phyloP scores from a whole-genome alignment of 2,329 filamentous ascomycete species.

The Chaetomiaceae sp. region DNA sequence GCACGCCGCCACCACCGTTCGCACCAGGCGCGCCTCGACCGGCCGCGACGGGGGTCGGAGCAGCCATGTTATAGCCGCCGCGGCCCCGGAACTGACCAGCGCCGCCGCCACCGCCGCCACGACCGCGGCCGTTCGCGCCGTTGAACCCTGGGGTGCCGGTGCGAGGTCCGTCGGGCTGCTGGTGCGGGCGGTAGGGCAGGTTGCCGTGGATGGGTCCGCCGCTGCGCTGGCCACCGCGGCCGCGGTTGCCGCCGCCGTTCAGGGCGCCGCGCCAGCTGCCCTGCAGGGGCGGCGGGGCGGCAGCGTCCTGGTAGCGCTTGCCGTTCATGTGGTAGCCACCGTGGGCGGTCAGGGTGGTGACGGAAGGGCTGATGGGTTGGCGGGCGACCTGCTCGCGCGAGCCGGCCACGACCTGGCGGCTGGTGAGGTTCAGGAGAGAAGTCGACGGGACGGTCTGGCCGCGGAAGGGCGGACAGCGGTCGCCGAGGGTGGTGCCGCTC shows the following conservation, averaged over 20 bases:
- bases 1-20: neutral
- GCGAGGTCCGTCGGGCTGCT: constrained; percentile 13
- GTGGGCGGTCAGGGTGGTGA: constrained; percentile 46
- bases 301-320: constrained; percentile 55
- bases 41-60: neutral
- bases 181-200: constrained; percentile 43
- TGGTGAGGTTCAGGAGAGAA: constrained; percentile 81
- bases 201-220: constrained; percentile 40
- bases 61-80: constrained; percentile 8
- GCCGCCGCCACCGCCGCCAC: constrained; percentile 10
- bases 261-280: constrained; percentile 54
- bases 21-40: neutral
- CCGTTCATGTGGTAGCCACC: constrained; percentile 51
- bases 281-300: constrained; percentile 48
- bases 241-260: constrained; percentile 38
- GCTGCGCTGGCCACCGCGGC: constrained; percentile 29
- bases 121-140: constrained; percentile 8
- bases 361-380: constrained; percentile 39
- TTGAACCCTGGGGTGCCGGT: constrained; percentile 3
- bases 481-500: constrained; percentile 88
- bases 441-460: constrained; percentile 84
- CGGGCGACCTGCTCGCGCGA: constrained; percentile 54
- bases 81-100: constrained; percentile 11
- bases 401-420: constrained; percentile 71
- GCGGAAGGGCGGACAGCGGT: constrained; percentile 86